Base-by-base conservation (phyloP, 306 rosid species). In the Neltuma alba region DNA sequence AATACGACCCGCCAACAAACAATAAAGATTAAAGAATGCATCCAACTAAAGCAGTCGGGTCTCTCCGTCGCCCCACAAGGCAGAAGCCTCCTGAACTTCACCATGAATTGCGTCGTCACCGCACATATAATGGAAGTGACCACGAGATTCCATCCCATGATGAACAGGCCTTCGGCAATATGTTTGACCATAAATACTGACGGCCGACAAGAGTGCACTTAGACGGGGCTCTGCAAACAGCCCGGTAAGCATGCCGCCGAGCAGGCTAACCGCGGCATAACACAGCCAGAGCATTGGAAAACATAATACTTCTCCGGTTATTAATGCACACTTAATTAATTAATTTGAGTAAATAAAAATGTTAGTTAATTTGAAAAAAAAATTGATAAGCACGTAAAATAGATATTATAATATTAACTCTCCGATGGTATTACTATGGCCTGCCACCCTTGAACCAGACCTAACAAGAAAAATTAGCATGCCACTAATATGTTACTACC, bases 381-480 rank as follows among this genome's bases (percentile, higher is more conserved):
- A n/a, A n/a, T n/a, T n/a, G n/a, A n/a, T n/a, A n/a, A n/a, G n/a
- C n/a, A n/a, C n/a, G n/a, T n/a, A n/a, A n/a, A n/a, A n/a, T n/a
- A n/a, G n/a, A n/a, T n/a, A n/a, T n/a, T n/a, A n/a, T n/a, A n/a
- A n/a, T n/a, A n/a, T n/a, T n/a, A n/a, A n/a, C n/a, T n/a, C n/a
- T n/a, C n/a, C n/a, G n/a, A n/a, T n/a, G n/a, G n/a, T n/a, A 90
- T 90, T 55, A 88, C 63, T 75, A 90, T 86, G 34, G 94, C 90
- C 1, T 89, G 92, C 94, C 94, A 90, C 71, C 90, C 92, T 80
- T 88, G 94, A 70, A 88, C 88, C 36, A 90, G 41, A 79, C 94
- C 94, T 87, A 78, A 34, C 47, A 65, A 0, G 25, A n/a, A 63
- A 20, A 63, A 0, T 23, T 60, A 27, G 9, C 65, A 9, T 34